phyloP scores from a whole-genome alignment of 306 rosid genomes.

The Lathyrus sativus region DNA sequence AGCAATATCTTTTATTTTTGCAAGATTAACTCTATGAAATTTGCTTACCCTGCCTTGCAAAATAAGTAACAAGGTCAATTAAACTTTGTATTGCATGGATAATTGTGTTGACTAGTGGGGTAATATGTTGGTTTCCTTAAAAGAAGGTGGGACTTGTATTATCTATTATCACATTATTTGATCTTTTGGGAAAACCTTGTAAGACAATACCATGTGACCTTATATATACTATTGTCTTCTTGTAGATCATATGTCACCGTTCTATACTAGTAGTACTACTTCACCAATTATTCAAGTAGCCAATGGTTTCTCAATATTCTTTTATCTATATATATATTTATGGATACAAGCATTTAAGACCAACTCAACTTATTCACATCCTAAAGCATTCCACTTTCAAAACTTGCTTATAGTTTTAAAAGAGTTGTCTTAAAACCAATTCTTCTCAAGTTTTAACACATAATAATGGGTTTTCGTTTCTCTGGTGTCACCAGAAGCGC shows the following conservation, averaged over 20 bases:
- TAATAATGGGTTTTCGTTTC: slow-evolving; percentile 41
- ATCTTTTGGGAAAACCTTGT: neutral
- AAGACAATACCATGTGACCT: slow-evolving; percentile 2
- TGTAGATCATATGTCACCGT: neutral
- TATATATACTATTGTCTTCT: neutral
- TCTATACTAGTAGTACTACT: neutral
- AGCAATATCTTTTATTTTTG: neutral
- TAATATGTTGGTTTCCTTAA: neutral
- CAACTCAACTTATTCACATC: slow-evolving; percentile 29
- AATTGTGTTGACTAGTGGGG: neutral
- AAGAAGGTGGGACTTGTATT: no score
- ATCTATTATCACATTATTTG: neutral
- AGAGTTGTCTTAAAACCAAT: neutral
- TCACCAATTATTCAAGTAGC: neutral
- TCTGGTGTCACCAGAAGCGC: neutral
- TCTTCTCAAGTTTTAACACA: slow-evolving; percentile 17
- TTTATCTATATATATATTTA: neutral
- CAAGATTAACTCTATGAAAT: neutral
- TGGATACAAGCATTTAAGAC: slow-evolving; percentile 11
- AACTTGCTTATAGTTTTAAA: neutral
- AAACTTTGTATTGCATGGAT: neutral
- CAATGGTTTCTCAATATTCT: neutral
- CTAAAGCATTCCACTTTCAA: slow-evolving; percentile 8
- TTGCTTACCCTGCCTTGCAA: neutral
- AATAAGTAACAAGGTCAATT: neutral